Evolutionary conservation across 805 yeast species (phyloP).

Genomic region (Suhomyces tanzawaensis): DNA sequence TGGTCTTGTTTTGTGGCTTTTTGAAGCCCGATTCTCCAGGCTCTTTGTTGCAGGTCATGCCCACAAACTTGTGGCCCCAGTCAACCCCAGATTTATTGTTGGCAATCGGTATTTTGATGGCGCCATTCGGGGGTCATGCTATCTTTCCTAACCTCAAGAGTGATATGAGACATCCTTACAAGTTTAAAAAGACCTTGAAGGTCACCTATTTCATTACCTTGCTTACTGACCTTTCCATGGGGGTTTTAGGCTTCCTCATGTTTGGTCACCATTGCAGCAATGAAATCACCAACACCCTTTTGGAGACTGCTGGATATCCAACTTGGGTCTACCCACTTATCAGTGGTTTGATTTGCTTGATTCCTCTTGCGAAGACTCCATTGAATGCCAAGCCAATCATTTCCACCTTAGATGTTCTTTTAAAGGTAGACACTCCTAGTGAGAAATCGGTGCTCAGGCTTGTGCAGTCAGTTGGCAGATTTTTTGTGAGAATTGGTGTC

Average conservation of each 20-base stretch:
- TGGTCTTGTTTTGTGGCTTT: constrained; percentile 49
- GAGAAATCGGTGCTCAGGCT: background rate
- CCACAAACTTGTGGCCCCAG: constrained; percentile 34
- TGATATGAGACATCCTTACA: constrained; percentile 71
- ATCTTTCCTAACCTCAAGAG: constrained; percentile 73
- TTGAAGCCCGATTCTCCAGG: constrained; percentile 46
- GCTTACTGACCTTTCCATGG: constrained; percentile 58
- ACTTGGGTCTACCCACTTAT: constrained; percentile 40
- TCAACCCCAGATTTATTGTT: constrained; percentile 38
- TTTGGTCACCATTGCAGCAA: constrained; percentile 68
- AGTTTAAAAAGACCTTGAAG: constrained; percentile 52
- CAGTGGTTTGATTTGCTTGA: constrained; percentile 33
- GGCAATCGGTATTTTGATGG: constrained; percentile 63
- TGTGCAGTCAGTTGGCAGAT: constrained; percentile 4
- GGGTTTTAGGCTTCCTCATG: constrained; percentile 71
- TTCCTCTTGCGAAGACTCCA: constrained; percentile 43
- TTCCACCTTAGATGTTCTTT: constrained; percentile 33
- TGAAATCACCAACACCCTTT: constrained; percentile 74
- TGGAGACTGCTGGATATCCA: constrained; percentile 69
- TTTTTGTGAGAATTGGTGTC: constrained; percentile 22
- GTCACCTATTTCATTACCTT: constrained; percentile 59
- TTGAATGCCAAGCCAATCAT: constrained; percentile 38
- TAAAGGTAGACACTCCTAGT: constrained; percentile 13
- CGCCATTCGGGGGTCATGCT: constrained; percentile 86
- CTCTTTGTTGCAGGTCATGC: constrained; percentile 49